Conservation (phyloP, 2,329 filamentous ascomycete species). For the Cladophialophora chaetospira region DNA sequence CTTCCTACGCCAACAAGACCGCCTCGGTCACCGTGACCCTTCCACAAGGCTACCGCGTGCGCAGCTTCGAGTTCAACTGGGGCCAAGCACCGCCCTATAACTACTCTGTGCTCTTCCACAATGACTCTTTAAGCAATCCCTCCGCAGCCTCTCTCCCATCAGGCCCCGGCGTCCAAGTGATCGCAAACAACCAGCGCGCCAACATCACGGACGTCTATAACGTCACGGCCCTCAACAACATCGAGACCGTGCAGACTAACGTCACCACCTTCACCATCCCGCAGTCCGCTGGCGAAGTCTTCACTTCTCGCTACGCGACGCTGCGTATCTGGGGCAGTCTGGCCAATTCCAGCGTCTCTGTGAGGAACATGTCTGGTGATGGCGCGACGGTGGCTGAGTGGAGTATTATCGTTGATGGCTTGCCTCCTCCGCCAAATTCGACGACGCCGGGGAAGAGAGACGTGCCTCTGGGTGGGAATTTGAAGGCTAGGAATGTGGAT, state of each 20-base stretch:
- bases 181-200: conserved; percentile 38
- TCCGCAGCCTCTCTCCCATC: conserved; percentile 26
- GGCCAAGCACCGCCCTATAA: conserved; percentile 56
- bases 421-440: neutral
- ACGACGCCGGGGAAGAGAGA: conserved; percentile 1
- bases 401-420: conserved; percentile 42
- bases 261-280: conserved; percentile 38
- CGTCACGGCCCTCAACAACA: conserved; percentile 37
- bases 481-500: conserved; percentile 14
- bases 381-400: conserved; percentile 53
- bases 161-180: conserved; percentile 6
- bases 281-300: conserved; percentile 33
- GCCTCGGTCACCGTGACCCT: conserved; percentile 61
- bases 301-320: conserved; percentile 45
- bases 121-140: conserved; percentile 41
- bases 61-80: conserved; percentile 62
- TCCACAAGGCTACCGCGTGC: conserved; percentile 38
- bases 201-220: conserved; percentile 44
- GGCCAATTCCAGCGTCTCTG: conserved; percentile 42
- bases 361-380: conserved; percentile 40
- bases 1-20: conserved; percentile 51
- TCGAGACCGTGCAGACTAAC: conserved; percentile 44
- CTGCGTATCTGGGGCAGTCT: conserved; percentile 44
- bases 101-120: conserved; percentile 59
- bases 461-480: conserved; percentile 8